Evolutionary conservation across 2,329 filamentous ascomycete species (phyloP), one percentile per base, ranked within the genome.

Genomic region (Cladophialophora chaetospira): DNA sequence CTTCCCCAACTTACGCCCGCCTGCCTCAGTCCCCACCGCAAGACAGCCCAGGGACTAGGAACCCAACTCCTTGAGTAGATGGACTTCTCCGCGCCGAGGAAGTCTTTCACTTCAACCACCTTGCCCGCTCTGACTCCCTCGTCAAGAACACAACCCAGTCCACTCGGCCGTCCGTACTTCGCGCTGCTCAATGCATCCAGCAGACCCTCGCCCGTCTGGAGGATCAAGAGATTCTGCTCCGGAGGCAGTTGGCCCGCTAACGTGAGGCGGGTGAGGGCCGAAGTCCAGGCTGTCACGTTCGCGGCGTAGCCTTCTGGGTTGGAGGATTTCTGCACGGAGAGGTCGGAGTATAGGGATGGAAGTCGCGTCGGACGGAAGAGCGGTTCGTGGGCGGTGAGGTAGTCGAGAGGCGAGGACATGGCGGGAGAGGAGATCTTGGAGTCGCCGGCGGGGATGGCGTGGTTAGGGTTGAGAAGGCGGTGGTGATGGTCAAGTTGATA

Each of bases 281-380:
- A 82, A 56, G 87, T 84, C 91, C 91, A 96, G 50, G 90, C 89
- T 5, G 81, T 75, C 38, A 90, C 78, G 70, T 96, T 96, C 40
- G 91, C 89, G 17, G 79, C 76, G 75, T 91, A 96, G 67, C 90
- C 91, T 71, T 95, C 90, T 1, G 91, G 89, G 69, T 96, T 96
- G 19, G 88, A 83, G 35, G 82, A 83, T 66, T 82, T 82, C 65
- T 93, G 90, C 4, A 83, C 74, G 33, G 84, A 79, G 69, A 96
- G 96, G 71, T 96, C 91, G 45, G 91, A 92, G 75, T 95, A 96
- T 43, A 96, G 84, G 4, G 91, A 92, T 10, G 89, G 86, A 10
- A 96, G 80, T 47, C 91, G 88, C 62, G 86, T 82, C 75, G 87
- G 60, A 51, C 65, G 63, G 47, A 67, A 67, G 33, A 52, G 59